Percentiles rank a stretch among this genome's conserved stretches.
Conservation (phyloP, 495 filamentous ascomycete genomes). For the Melanomma pulvis-pyrius region DNA sequence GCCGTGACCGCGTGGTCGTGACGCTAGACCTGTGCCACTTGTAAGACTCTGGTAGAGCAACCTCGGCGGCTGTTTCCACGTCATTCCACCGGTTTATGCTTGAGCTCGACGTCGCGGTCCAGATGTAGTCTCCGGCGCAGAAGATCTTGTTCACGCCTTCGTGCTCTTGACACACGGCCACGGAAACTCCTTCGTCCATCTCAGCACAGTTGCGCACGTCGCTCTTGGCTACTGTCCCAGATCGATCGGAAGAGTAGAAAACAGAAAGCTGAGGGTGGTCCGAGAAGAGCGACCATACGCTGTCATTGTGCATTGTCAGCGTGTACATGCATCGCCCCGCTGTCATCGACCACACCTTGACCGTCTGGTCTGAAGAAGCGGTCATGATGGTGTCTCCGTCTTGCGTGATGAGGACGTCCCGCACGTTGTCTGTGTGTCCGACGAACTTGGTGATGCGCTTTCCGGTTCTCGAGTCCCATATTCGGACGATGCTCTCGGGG, state of each 20-base stretch:
- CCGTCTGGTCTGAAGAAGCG: conserved; percentile 91
- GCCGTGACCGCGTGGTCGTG: conserved; percentile 33
- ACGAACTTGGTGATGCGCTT: conserved; percentile 94
- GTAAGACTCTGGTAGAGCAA: conserved; percentile 49
- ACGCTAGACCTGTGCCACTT: conserved; percentile 43
- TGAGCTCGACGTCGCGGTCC: conserved; percentile 91
- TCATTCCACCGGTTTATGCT: conserved; percentile 95
- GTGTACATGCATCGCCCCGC: conserved; percentile 96
- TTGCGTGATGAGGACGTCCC: conserved; percentile 85
- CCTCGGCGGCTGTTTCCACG: conserved; percentile 71
- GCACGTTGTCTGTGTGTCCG: conserved; percentile 95
- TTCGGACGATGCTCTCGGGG: conserved; percentile 86
- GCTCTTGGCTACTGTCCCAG: conserved; percentile 90
- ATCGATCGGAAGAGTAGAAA: conserved; percentile 92
- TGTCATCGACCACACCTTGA: conserved; percentile 96
- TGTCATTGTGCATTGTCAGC: conserved; percentile 97
- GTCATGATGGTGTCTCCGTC: conserved; percentile 90
- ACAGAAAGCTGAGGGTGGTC: conserved; percentile 81
- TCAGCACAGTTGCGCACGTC: conserved; percentile 78
- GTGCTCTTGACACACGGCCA: conserved; percentile 88
- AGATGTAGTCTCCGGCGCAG: conserved; percentile 77
- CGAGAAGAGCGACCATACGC: conserved; percentile 94
- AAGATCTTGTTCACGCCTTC: conserved; percentile 86
- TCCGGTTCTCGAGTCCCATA: conserved; percentile 91
- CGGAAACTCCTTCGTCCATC: conserved; percentile 83